These are phyloP conservation scores for Vaccinium corymbosum DNA, from an alignment of 148 eudicot genomes.

Conservation along the genomic window DNA sequence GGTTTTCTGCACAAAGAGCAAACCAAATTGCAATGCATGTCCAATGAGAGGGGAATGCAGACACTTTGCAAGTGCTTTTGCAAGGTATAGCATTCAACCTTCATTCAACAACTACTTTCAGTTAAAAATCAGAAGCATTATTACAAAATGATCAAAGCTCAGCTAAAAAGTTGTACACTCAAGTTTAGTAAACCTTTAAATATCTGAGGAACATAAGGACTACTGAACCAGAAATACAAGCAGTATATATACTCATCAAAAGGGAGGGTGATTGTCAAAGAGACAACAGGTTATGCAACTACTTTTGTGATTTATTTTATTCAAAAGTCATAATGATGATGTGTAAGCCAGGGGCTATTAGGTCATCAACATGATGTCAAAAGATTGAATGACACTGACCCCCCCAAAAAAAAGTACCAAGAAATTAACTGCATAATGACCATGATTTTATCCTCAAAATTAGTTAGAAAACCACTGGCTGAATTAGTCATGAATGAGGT, in stretches of 20 bases:
- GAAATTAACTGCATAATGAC: background rate
- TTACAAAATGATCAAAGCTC: background rate
- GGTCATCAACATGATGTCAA: background rate
- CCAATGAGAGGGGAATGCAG: slow-evolving; percentile 78
- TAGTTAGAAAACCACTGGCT: background rate
- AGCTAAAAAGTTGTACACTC: background rate
- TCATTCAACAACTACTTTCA: background rate
- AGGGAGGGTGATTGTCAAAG: background rate
- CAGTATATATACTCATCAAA: background rate
- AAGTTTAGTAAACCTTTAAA: background rate
- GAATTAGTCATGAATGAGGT: background rate
- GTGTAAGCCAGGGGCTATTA: background rate
- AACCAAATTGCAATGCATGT: slow-evolving; percentile 76
- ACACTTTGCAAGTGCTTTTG: slow-evolving; percentile 77
- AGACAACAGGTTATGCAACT: background rate
- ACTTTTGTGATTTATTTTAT: background rate
- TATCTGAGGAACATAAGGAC: background rate
- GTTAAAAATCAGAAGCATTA: background rate
- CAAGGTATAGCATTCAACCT: slow-evolving; percentile 39
- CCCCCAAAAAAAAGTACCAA: background rate
- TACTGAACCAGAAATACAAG: background rate
- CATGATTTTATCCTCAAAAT: background rate
- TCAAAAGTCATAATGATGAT: background rate
- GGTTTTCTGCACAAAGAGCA: slow-evolving; percentile 74
- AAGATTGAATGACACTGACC: background rate